A percentile compares a stretch with the other conserved stretches of the same genome.
phyloP scores from a whole-genome alignment of 169 alveolate species.

The Eimeria zaria region DNA sequence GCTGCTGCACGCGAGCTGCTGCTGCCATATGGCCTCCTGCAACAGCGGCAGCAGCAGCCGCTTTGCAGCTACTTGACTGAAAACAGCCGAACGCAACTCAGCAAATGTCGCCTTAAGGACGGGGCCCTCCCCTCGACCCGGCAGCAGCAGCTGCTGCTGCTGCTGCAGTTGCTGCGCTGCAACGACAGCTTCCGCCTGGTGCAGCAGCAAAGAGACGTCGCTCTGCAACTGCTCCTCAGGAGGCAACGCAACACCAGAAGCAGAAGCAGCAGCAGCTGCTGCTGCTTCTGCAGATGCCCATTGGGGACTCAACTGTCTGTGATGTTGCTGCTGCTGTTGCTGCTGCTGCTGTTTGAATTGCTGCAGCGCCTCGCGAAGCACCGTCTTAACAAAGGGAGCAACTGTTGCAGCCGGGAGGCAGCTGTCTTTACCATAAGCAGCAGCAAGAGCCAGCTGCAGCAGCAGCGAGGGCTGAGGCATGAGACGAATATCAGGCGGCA shows the following conservation, averaged over 20 bases:
- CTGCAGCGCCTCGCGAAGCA: slow-evolving; percentile 30
- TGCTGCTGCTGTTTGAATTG: slow-evolving; percentile 28
- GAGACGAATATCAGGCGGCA: slow-evolving; percentile 23
- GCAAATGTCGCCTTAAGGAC: neutral
- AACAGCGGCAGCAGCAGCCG: slow-evolving; percentile 68
- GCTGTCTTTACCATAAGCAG: slow-evolving; percentile 33
- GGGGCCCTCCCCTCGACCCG: neutral
- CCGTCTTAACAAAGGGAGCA: neutral
- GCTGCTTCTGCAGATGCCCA: slow-evolving; percentile 27
- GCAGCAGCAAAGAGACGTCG: slow-evolving; percentile 38
- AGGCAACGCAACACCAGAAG: slow-evolving; percentile 34
- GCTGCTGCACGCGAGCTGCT: slow-evolving; percentile 44
- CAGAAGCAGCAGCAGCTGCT: slow-evolving; percentile 59
- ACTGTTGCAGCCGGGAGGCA: slow-evolving; percentile 17
- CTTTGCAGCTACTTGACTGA: slow-evolving; percentile 36
- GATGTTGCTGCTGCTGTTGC: slow-evolving; percentile 22
- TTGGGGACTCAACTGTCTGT: neutral
- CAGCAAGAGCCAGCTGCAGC: slow-evolving; percentile 45
- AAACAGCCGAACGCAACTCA: slow-evolving; percentile 25
- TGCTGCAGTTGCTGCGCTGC: slow-evolving; percentile 68
- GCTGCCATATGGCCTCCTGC: slow-evolving; percentile 63
- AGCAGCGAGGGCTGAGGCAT: slow-evolving; percentile 28
- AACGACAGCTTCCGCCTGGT: slow-evolving; percentile 23
- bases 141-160: no score
- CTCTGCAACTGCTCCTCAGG: slow-evolving; percentile 12